Conservation (phyloP, 169 alveolate genomes). For the Babesia ovis region DNA sequence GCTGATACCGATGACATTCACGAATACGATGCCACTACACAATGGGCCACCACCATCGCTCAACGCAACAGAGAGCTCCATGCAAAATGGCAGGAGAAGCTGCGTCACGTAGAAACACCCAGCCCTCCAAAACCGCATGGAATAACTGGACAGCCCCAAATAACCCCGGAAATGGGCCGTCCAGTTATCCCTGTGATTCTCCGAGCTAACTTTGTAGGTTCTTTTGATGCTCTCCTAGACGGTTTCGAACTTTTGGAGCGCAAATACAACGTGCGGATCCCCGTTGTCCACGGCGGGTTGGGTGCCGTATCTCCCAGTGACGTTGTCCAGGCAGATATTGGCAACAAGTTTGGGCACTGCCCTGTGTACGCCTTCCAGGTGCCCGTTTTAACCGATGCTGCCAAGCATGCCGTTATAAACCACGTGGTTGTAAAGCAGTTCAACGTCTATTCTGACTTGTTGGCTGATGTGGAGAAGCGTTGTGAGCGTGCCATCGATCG, state of each 20-base stretch:
- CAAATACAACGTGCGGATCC: conserved; percentile 72
- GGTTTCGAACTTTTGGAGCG: conserved; percentile 75
- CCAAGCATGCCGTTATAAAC: conserved; percentile 79
- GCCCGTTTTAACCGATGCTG: conserved; percentile 77
- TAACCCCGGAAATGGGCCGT: conserved; percentile 65
- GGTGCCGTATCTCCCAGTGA: conserved; percentile 84
- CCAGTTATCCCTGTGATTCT: conserved; percentile 72
- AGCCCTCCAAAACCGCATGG: conserved; percentile 41
- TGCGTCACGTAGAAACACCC: conserved; percentile 41
- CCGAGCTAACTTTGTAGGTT: conserved; percentile 78
- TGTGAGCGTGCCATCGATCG: conserved; percentile 40
- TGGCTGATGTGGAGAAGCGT: conserved; percentile 75
- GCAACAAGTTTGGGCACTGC: conserved; percentile 75
- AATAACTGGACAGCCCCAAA: conserved; percentile 41
- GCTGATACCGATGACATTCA: background rate
- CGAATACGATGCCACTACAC: conserved; percentile 29
- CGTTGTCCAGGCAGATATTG: conserved; percentile 86
- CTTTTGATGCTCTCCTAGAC: conserved; percentile 79
- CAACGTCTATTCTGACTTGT: conserved; percentile 82
- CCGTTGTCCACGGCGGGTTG: conserved; percentile 86
- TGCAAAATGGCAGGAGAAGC: conserved; percentile 71
- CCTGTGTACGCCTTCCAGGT: conserved; percentile 86
- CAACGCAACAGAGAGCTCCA: conserved; percentile 70
- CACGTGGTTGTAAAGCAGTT: conserved; percentile 74
- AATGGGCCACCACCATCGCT: conserved; percentile 69